phyloP scores from a whole-genome alignment of 306 rosid genomes.

The Begonia peltatifolia region DNA sequence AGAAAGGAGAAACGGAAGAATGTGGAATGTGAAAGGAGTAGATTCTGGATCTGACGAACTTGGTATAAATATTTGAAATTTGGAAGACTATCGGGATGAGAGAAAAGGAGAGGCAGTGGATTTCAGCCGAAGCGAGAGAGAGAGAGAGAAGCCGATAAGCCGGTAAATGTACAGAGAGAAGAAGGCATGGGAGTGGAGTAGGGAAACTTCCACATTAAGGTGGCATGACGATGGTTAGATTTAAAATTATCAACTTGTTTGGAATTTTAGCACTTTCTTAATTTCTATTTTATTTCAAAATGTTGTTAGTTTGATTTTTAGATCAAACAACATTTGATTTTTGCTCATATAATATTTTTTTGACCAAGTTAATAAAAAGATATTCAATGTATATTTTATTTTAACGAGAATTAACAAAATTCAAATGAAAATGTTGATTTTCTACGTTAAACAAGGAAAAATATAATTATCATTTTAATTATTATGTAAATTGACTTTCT shows the following conservation, averaged over 20 bases:
- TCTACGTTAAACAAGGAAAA: too few species aligned
- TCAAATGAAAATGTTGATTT: too few species aligned
- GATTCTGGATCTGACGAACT: conserved; percentile 6
- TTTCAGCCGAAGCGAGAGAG: conserved; percentile 14
- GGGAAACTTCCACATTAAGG: background rate
- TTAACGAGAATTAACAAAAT: too few species aligned
- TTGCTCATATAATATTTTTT: too few species aligned
- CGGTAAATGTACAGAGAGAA: background rate
- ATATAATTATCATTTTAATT: too few species aligned
- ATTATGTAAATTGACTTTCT: too few species aligned
- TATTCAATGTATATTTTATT: too few species aligned
- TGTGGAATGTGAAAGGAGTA: background rate
- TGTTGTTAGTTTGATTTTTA: too few species aligned
- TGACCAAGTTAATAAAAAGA: too few species aligned
- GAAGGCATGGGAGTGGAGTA: background rate
- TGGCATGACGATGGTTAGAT: too few species aligned
- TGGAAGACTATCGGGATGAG: conserved; percentile 7
- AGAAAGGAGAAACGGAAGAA: conserved; percentile 1
- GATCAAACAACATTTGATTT: too few species aligned
- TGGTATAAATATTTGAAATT: background rate
- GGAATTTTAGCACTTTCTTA: background rate
- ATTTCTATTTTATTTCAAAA: too few species aligned
- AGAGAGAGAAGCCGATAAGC: conserved; percentile 1
- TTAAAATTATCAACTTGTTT: background rate
- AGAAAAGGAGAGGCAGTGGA: conserved; percentile 15